These are phyloP conservation scores for Colletotrichum caudatum DNA, from an alignment of 2,329 filamentous ascomycete genomes.

Conservation along the genomic window DNA sequence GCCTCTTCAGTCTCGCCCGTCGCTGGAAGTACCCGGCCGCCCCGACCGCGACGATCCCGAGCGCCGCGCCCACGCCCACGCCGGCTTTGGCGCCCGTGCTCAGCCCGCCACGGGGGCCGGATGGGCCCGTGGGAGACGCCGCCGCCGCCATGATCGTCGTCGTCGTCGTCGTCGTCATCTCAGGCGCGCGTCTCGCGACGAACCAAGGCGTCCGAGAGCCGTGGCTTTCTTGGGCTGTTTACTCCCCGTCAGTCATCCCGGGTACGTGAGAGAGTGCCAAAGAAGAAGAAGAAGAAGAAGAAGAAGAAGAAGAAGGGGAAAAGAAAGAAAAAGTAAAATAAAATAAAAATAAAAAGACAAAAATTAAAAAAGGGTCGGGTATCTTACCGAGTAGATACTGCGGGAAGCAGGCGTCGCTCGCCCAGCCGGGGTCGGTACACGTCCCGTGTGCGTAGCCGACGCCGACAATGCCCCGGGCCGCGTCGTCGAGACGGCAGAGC, in stretches of 20 bases:
- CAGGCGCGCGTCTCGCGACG: neutral
- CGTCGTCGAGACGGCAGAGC: constrained; percentile 10
- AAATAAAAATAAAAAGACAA: too few species aligned
- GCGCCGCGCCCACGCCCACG: constrained; percentile 29
- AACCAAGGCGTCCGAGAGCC: neutral
- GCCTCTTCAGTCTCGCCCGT: neutral
- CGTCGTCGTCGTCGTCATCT: neutral
- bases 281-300: too few species aligned
- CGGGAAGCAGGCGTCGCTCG: constrained; percentile 4
- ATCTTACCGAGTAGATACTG: neutral
- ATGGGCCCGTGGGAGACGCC: neutral
- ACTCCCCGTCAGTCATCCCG: neutral
- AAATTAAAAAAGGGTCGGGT: too few species aligned
- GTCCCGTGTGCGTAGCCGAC: constrained; percentile 1
- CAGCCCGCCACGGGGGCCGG: constrained; percentile 9
- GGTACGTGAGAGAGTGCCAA: too few species aligned
- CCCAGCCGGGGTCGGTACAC: constrained; percentile 13
- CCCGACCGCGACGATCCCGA: constrained; percentile 19
- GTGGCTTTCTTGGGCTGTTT: neutral
- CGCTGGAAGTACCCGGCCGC: constrained; percentile 23
- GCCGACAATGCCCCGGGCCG: neutral
- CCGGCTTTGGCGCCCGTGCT: constrained; percentile 30
- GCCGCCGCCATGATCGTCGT: too few species aligned
- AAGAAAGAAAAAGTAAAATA: too few species aligned
- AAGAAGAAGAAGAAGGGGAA: too few species aligned